Base-by-base conservation (phyloP, 2,329 filamentous ascomycete species). In the Coniochaeta prunicola region DNA sequence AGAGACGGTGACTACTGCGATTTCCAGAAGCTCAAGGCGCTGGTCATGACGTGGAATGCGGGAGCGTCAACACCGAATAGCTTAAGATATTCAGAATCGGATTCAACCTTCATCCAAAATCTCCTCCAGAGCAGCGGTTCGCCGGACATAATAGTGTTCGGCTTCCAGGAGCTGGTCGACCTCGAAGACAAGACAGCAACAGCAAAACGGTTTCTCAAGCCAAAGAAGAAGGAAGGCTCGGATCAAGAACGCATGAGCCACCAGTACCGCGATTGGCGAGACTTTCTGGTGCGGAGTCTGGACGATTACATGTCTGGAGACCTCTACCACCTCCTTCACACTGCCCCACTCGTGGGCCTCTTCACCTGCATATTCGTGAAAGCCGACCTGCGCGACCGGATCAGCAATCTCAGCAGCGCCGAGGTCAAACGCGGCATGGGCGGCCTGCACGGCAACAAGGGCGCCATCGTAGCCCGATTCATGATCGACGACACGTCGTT, bases 101-200 rank as follows among this genome's bases (percentile, higher is more conserved):
- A 96, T 67, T 83, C 84, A 12, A 80, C 81, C 48, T 97, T 97
- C 71, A 89, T 97, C 68, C 85, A 86, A 63, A 85, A 93, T 59
- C 81, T 96, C 17, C 78, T 99, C 28, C 83, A 87, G 63, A 84
- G 83, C n/a, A 87, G 89, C 62, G 83, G 88, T 40, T 86, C 89
- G 8, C 91, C 94, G 0, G 94, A 97, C 65, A 92, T 99, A 56
- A 76, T 97, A 2, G 84, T 97, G 0, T 99, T 99, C 77, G 93
- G 92, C 1, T 99, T 99, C 72, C 94, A 99, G 72, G 94, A 99
- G 73, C 81, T 99, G n/a, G 94, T 99, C 4, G 94, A 99, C 69
- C 79, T 99, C 8, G 94, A 99, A 71, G 91, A 99, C 75, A 97
- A 97, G 76, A 96, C 92, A 65, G 89, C 96, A 56, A 97, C 93